Evolutionary conservation across 148 eudicot species (phyloP).

Genomic region (Vaccinium vitisidaea): DNA sequence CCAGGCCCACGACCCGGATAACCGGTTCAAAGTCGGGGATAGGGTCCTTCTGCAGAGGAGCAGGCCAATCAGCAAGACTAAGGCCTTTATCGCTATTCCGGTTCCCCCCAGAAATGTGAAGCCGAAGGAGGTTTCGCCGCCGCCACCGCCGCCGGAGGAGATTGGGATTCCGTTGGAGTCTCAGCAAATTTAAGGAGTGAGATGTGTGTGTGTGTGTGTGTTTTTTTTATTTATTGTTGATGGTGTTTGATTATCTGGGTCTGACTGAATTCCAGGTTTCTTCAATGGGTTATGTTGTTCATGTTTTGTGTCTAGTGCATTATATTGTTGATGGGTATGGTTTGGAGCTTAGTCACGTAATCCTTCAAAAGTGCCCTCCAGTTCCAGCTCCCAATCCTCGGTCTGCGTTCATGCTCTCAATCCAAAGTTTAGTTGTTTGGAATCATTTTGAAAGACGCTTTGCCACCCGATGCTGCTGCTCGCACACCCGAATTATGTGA

Average conservation of each 20-base stretch:
- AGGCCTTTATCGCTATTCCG: conserved; percentile 60
- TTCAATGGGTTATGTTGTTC: background rate
- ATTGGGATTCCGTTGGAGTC: conserved; percentile 60
- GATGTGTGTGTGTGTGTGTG: background rate
- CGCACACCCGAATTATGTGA: too few relatives aligned
- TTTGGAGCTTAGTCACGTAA: background rate
- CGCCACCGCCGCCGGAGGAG: conserved; percentile 12
- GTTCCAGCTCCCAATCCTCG: too few relatives aligned
- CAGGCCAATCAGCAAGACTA: conserved; percentile 76
- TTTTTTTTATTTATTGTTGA: background rate
- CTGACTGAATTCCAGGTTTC: background rate
- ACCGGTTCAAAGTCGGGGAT: conserved; percentile 69
- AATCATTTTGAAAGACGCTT: too few relatives aligned
- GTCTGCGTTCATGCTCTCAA: too few relatives aligned
- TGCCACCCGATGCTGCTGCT: too few relatives aligned
- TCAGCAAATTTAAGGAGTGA: conserved; percentile 20
- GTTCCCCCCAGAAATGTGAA: conserved; percentile 19
- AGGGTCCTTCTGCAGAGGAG: conserved; percentile 65
- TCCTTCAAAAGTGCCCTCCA: too few relatives aligned
- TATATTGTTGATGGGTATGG: background rate
- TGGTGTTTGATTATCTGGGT: background rate
- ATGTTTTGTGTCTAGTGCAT: background rate
- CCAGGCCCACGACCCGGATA: conserved; percentile 86
- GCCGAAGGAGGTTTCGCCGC: conserved; percentile 11
- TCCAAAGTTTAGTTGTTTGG: too few relatives aligned